Conservation (phyloP, 768 basidiomycete species). For the Kondoa malvinella region DNA sequence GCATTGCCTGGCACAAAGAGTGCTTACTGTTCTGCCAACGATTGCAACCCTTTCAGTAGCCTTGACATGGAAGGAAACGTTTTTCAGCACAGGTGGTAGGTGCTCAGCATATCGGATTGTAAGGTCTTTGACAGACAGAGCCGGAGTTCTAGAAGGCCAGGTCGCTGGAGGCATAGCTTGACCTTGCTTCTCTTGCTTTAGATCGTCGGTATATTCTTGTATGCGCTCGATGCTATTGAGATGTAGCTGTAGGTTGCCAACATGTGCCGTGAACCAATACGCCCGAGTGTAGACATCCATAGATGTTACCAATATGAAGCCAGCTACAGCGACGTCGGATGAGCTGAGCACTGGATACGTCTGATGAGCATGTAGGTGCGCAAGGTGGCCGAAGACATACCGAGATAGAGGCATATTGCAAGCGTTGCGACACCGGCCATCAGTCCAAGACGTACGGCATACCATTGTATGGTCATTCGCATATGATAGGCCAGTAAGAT, state of each 20-base stretch:
- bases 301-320: neutral
- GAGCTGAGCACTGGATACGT: neutral
- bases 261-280: too few relatives aligned
- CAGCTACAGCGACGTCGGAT: neutral
- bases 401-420: neutral
- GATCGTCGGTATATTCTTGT: slow-evolving; percentile 26
- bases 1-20: slow-evolving; percentile 14
- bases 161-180: slow-evolving; percentile 32
- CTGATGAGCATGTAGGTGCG: too few relatives aligned
- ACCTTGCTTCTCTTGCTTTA: slow-evolving; percentile 22
- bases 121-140: slow-evolving; percentile 32
- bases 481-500: neutral
- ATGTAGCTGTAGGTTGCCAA: neutral
- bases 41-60: slow-evolving; percentile 29
- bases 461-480: neutral
- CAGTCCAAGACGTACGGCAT: neutral
- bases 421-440: neutral
- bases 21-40: slow-evolving; percentile 33
- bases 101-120: slow-evolving; percentile 27
- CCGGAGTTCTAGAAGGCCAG: slow-evolving; percentile 32
- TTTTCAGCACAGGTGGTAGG: slow-evolving; percentile 32
- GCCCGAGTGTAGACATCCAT: neutral
- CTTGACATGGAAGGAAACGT: slow-evolving; percentile 28
- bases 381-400: too few relatives aligned
- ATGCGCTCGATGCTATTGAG: slow-evolving; percentile 37